Base-by-base conservation (phyloP, 371 early-diverging fungal genomes). In the Massospora cicadina region DNA sequence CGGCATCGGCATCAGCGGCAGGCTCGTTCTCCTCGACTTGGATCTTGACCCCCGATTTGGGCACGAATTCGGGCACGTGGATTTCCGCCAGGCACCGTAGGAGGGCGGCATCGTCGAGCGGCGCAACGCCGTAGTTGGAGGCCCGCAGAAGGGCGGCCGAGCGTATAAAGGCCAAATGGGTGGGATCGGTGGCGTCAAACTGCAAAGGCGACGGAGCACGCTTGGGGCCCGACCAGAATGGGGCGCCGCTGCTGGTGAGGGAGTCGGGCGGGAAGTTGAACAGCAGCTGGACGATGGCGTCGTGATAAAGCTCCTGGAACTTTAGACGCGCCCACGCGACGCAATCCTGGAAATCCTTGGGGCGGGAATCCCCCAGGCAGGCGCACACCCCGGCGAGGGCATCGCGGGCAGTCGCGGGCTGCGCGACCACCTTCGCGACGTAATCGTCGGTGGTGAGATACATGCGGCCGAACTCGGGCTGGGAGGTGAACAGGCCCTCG, bases 201-300 rank as follows among this genome's bases (percentile, higher is more conserved):
- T 65, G 71, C 62, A 90, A 77, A 29, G 94, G 84, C 0, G 79
- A 78, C 23, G 99, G 99, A 3, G 95, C 91, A 65, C 97, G 87
- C 80, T 99, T 99, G 55, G 99, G 99, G 17, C 98, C 98, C 60
- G 91, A 90, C 99, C 99, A 99, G 86, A 99, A 99, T 32, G 81
- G 81, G 60, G 88, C 84, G 53, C 99, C 99, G 32, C 93, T 81
- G 32, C 89, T 86, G 30, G 99, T 95, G 70, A 74, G 82, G 12
- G 95, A 81, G 75, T 94, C 95, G 66, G 77, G 81, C 32, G 99
- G 99, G 81, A 96, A 94, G 76, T 91, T 94, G 82, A 84, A 91
- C 64, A 98, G 71, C 43, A 98, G 77, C 75, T 97, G 95, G 68
- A 83, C 79, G 69, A 98, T 94, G 64, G 81, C 84, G 79, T 97